Evolutionary conservation across 2,329 filamentous ascomycete species (phyloP), one percentile per base, ranked within the genome.

Genomic region (Colletotrichum gloeosporioides): DNA sequence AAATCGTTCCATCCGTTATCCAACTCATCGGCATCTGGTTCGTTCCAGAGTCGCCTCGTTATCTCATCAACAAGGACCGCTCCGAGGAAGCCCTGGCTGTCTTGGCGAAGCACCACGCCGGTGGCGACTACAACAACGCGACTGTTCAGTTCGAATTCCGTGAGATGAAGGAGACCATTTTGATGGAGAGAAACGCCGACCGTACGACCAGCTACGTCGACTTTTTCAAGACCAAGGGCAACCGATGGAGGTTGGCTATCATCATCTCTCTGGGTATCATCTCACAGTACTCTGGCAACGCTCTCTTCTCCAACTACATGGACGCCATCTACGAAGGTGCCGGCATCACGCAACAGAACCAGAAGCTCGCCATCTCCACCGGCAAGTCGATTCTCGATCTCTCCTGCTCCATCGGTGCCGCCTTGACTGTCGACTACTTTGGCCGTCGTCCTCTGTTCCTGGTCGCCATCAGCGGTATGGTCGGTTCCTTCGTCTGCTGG

Each of bases 221-320:
- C 80, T 92, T 94, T 79, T 79, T 94, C 79, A 85, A 85, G 78
- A 94, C 92, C 31, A 88, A 86, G 79, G 92, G 92, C 32, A 94
- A 94, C 86, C 88, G 91, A 69, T 92, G 92, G 86, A 88, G 93
- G 13, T 85, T 94, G 61, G 87, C 89, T 64, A 90, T 94, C 71
- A 86, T 93, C 57, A 82, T 93, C 57, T 93, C 91, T 1, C 87
- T 94, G 22, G 92, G 92, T 80, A 84, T 94, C 79, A 93, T 94
- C 80, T 93, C 91, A 3, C 92, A 94, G 83, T 94, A 93, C 84
- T 92, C 89, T 69, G 92, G 93, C 61, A 94, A 94, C 80, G 92
- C 91, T 22, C 84, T 94, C 3, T 91, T 94, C 80, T 92, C 89
- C 77, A 93, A 94, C 84, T 94, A 94, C 82, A 91, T 92, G 80